phyloP scores from a whole-genome alignment of 2,329 filamentous ascomycete species.

The Penicillium vulpinum region DNA sequence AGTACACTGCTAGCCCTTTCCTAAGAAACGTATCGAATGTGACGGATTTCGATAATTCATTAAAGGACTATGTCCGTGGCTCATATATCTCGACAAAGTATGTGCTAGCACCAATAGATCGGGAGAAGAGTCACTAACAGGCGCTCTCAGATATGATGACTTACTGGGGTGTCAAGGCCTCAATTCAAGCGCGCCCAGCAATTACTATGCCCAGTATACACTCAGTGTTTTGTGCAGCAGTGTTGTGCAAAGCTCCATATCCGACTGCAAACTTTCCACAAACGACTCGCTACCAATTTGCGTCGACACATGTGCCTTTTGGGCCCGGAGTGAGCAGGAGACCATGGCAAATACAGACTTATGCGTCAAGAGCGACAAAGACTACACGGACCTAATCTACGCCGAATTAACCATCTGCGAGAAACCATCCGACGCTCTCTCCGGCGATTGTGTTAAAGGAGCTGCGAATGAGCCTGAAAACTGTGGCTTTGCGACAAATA shows the following conservation, averaged over 20 bases:
- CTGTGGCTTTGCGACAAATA: conserved; percentile 76
- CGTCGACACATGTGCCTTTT: conserved; percentile 79
- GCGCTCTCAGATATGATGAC: conserved; percentile 67
- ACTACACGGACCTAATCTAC: conserved; percentile 74
- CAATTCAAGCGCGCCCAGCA: conserved; percentile 73
- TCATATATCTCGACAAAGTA: conserved; percentile 78
- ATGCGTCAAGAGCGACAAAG: conserved; percentile 65
- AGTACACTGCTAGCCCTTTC: conserved; percentile 66
- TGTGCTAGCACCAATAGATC: conserved; percentile 28
- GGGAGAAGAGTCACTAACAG: conserved; percentile 5
- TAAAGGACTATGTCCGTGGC: conserved; percentile 71
- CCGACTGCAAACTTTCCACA: conserved; percentile 65
- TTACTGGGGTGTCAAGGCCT: conserved; percentile 78
- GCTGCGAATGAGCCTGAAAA: conserved; percentile 78
- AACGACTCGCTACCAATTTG: conserved; percentile 73
- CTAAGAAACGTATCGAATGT: conserved; percentile 76
- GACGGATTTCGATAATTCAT: conserved; percentile 71
- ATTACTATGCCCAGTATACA: conserved; percentile 90
- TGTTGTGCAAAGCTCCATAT: conserved; percentile 84
- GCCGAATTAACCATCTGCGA: conserved; percentile 92
- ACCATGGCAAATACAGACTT: conserved; percentile 72
- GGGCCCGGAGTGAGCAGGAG: conserved; percentile 73
- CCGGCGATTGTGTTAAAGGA: conserved; percentile 71
- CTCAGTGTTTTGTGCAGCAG: conserved; percentile 90
- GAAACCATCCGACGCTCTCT: conserved; percentile 76